Evolutionary conservation across 2,329 filamentous ascomycete genomes (phyloP), one percentile per base, ranked within the genome.

Genomic region (Aspergillus melleus): DNA sequence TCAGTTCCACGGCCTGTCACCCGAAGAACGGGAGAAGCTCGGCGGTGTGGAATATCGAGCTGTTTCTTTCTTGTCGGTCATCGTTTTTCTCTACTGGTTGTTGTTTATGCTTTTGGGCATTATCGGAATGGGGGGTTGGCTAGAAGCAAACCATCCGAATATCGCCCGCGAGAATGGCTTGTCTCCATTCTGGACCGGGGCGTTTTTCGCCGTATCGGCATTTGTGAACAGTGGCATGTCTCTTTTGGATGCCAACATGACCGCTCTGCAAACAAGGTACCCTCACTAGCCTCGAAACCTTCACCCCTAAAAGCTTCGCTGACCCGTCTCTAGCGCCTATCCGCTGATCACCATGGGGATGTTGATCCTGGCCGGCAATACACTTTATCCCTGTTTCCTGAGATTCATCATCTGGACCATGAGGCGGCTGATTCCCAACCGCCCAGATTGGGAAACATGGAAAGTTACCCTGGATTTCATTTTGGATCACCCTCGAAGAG

Each of bases 341-440:
- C 68, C 77, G 1, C 69, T 82, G 4, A 64, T 82, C 14, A 76
- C 76, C 1, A 77, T 88, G 78, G 84, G 83, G 5, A 65, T 84
- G 11, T 72, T 89, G 61, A 84, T 88, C 54, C 76, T 89, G 5
- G 86, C 86, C 0, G 87, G 87, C 3, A 88, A 89, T 52, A 89
- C 87, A 4, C 84, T 85, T 0, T 89, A 87, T 66, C 87, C 87
- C 0, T 78, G 88, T 54, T 85, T 89, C 60, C 72, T 90, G 12
- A 81, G 88, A 4, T 76, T 88, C 10, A 81, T 82, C 16, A 75
- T 90, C 10, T 89, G 86, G 84, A 70, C 69, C 2, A 74, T 83
- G 55, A 68, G 66, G 19, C 29, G 65, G 56, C 2, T 76, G 67
- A 54, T 78, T 58, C 69, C 74, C 1, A 58, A 68, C 46, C 54